phyloP scores from a whole-genome alignment of 352 stramenopile species.

The Pythium chondricola region DNA sequence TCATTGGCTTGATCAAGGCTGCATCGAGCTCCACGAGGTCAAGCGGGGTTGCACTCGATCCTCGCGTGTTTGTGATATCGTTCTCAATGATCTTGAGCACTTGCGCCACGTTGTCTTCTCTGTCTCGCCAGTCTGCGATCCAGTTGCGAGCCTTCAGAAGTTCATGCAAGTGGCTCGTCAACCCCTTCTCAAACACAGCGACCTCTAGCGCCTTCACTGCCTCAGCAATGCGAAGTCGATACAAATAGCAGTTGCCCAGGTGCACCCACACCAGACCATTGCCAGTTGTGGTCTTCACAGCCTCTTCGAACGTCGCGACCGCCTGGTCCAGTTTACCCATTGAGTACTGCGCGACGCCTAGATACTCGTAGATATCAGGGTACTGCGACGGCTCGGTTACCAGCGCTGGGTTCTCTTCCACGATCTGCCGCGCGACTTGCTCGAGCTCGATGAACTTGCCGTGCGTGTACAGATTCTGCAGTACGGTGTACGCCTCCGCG shows the following conservation, averaged over 20 bases:
- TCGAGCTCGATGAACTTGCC: conserved; percentile 49
- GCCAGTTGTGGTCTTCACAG: conserved; percentile 39
- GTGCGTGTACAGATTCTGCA: conserved; percentile 29
- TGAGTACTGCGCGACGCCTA: conserved; percentile 64
- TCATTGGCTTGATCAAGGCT: conserved; percentile 19
- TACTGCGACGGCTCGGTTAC: conserved; percentile 7
- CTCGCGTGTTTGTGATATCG: conserved; percentile 9
- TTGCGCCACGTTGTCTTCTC: conserved; percentile 39
- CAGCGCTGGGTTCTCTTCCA: conserved; percentile 31
- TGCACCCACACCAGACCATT: conserved; percentile 56
- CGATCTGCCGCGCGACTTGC: conserved; percentile 25
- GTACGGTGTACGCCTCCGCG: conserved; percentile 26
- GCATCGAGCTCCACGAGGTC: conserved; percentile 41
- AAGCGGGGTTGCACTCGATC: conserved; percentile 25
- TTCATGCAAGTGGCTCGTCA: conserved; percentile 24
- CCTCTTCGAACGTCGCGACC: conserved; percentile 47
- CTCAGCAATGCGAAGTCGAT: conserved; percentile 32
- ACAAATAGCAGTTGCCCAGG: conserved; percentile 67
- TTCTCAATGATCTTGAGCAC: conserved; percentile 21
- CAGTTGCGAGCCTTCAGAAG: conserved; percentile 66
- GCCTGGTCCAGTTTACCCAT: conserved; percentile 54
- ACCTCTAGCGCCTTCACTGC: conserved; percentile 42
- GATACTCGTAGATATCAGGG: conserved; percentile 57
- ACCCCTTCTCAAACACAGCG: conserved; percentile 35
- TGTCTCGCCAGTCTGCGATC: conserved; percentile 60